Percentiles rank a stretch among this genome's conserved stretches.
Evolutionary conservation across 495 filamentous ascomycete genomes (phyloP).

Genomic region (Clohesyomyces aquaticus): DNA sequence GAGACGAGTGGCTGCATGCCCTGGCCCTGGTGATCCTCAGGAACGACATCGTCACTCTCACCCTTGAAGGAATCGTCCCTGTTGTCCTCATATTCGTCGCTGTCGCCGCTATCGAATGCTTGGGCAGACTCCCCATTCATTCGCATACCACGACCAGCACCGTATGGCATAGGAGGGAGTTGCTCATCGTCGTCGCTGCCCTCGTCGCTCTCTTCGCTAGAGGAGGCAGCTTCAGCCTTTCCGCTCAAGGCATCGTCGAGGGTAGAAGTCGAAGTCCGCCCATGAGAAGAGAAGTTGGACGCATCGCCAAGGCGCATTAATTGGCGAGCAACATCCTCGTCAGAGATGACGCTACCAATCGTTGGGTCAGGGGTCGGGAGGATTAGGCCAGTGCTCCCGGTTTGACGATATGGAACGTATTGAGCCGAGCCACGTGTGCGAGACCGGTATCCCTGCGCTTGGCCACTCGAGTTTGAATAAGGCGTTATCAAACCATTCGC

Average conservation of each 20-base stretch:
- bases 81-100: conserved; percentile 65
- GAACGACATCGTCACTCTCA: conserved; percentile 53
- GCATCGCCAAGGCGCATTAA: conserved; percentile 93
- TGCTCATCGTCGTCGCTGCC: conserved; percentile 61
- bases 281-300: conserved; percentile 78
- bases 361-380: conserved; percentile 94
- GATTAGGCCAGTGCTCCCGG: conserved; percentile 54
- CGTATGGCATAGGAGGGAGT: conserved; percentile 60
- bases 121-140: conserved; percentile 63
- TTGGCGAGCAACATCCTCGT: conserved; percentile 96
- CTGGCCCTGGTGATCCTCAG: conserved; percentile 30
- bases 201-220: conserved; percentile 77
- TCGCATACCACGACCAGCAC: conserved; percentile 8
- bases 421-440: conserved; percentile 62
- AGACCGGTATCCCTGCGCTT: conserved; percentile 65
- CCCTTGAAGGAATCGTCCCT: conserved; percentile 61
- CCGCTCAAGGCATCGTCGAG: conserved; percentile 90
- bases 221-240: conserved; percentile 82
- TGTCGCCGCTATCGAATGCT: conserved; percentile 71
- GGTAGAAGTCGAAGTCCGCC: conserved; percentile 90
- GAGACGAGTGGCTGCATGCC: conserved; percentile 13
- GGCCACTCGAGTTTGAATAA: conserved; percentile 59
- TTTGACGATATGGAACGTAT: conserved; percentile 51
- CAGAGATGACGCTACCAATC: conserved; percentile 86
- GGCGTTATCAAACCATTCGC: conserved; percentile 52